Evolutionary conservation across 148 eudicot species (phyloP), one percentile per base, ranked within the genome.

Genomic region (Pharnaceum exiguum): DNA sequence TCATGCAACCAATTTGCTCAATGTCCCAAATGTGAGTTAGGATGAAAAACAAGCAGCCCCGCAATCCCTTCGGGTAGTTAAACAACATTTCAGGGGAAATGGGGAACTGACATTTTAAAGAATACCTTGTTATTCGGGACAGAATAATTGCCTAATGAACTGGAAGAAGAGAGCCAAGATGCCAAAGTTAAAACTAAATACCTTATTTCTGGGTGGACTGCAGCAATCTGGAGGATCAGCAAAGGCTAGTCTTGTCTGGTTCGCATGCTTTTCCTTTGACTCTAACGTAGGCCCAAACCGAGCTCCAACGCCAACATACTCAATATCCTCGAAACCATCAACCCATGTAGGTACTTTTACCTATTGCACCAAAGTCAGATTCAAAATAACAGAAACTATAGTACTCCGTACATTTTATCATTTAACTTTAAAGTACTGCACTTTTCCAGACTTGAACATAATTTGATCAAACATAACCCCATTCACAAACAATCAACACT

Each of bases 161-260:
- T 28, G 44, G 18, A 46, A 52, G 33, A 11, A 36, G 27, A 30
- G 17, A 65, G 62, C 32, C 49, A 12, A 19, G 57, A 37, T 36
- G 25, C 47, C n/a, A n/a, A n/a, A n/a, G n/a, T n/a, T n/a, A 46
- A 53, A 22, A 60, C 51, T 26, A 38, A 16, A 47, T 69, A 93
- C 99, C 99, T 93, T 79, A 57, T 83, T 85, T 71, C 55, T 88
- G 11, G 89, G 87, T 65, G 57, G 62, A 59, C 82, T 88, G 71
- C 99, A 93, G 72, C 99, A 88, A 73, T 93, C 89, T 1, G 95
- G 87, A 56, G 99, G 99, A 61, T 93, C 95, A 50, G 96, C 90
- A 71, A 93, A 71, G 26, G 83, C 68, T 18, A 93, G 77, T 65
- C 52, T 78, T 35, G 84, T 85, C 61, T 80, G 81, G 62, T 73